Conservation (phyloP, 176 grass and related monocot species). For the Carex scoparia region DNA sequence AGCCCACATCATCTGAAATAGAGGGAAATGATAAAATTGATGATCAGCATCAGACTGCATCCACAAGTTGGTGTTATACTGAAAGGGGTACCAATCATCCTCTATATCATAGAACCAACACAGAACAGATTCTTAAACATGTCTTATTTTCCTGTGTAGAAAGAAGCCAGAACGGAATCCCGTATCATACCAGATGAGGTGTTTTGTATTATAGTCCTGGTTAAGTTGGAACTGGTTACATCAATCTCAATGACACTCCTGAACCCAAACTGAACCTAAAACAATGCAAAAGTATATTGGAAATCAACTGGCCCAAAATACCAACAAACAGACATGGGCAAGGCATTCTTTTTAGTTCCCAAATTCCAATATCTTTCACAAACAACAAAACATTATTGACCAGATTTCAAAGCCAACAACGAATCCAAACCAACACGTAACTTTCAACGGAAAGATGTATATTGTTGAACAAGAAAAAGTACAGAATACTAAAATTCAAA, state of each 20-base stretch:
- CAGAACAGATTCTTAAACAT: neutral
- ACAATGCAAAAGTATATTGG: neutral
- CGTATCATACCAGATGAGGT: neutral
- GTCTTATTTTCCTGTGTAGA: slow-evolving; percentile 5
- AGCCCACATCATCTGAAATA: slow-evolving; percentile 99
- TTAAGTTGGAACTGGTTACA: neutral
- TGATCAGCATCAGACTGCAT: neutral
- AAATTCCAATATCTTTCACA: neutral
- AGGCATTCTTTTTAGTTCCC: neutral
- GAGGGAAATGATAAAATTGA: slow-evolving; percentile 2
- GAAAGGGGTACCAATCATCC: slow-evolving; percentile 3
- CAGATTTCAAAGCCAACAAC: neutral
- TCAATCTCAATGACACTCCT: neutral
- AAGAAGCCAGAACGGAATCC: neutral
- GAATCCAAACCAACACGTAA: neutral
- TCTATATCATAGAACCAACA: neutral
- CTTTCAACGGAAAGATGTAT: neutral
- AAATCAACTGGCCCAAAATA: neutral
- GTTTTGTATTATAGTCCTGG: neutral
- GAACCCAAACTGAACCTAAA: neutral
- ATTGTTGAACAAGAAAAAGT: neutral
- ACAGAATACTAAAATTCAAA: slow-evolving; percentile 30
- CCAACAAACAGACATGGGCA: neutral
- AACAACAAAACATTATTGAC: neutral
- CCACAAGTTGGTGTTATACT: neutral